Base-by-base conservation (phyloP, 2,329 filamentous ascomycete species). In the Penicillium hordei region DNA sequence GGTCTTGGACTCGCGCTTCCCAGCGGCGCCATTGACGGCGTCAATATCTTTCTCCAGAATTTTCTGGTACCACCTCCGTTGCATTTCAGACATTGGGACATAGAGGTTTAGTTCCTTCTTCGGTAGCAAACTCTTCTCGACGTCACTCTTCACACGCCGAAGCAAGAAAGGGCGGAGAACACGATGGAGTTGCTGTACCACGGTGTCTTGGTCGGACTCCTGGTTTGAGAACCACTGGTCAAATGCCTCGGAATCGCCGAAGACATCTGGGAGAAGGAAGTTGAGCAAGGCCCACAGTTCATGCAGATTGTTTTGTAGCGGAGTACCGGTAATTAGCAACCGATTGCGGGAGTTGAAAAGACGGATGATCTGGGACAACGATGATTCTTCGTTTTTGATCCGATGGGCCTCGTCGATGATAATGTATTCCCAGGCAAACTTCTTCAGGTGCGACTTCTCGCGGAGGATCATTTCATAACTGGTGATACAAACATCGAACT, bases 381-480 rank as follows among this genome's bases (percentile, higher is more conserved):
- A 97, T 0, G 94, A 99, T 75, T 97, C 92, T 73, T 99, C 94
- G 76, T 99, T 99, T 81, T 99, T 99, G 84, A 99, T 99, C 60
- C 94, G 91, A 76, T 99, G 94, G 2, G 94, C 88, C 78, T 99
- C 94, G 69, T 99, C 94, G 63, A 99, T 96, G 66, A 99, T 96
- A 75, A 99, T 99, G 76, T 99, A 99, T 75, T 99, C 93, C 94
- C 94, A 99, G 0, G 94, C 93, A 74, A 99, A 96, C 75, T 97
- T 97, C 79, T 94, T 96, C 65, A 99, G 77, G 66, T 96, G 91
- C 1, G 90, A 82, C 79, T 99, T 97, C 73, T 99, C 94, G 57
- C 94, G 87, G 13, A 99, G 82, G 59, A 99, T 92, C 93, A 99
- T 97, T 75, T 99, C 94, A 78, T 99, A 99, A 74, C 93, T 97